Evolutionary conservation across 257 asterid species (phyloP), one percentile per base, ranked within the genome.

Genomic region (Solanum bukasovii): DNA sequence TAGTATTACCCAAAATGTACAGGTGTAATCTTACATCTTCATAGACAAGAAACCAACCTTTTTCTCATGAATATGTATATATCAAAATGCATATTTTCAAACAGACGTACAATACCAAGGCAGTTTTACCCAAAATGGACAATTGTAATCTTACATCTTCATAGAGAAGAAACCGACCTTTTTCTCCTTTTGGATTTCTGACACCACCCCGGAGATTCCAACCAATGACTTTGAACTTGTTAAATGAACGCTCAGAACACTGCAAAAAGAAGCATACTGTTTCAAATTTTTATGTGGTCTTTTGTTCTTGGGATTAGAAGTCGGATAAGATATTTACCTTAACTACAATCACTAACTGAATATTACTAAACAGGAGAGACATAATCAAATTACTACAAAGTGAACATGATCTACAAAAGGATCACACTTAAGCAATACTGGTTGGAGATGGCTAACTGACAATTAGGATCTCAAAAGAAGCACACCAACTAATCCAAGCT

Each of bases 201-300:
- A 91, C 63, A 97, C 87, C 90, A 97, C 99, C 88, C 99, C 99
- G 21, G 96, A 70, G 72, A 97, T 91, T 85, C 99, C 99, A 93
- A 96, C 98, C 94, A 97, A 92, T 68, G 99, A 97, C 94, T 96
- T 97, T 42, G 99, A 96, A 93, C 99, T 97, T 88, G 99, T 96
- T 89, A 96, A 89, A 89, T 97, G 98, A 84, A 97, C 98, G 70
- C 98, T 94, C 89, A 96, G 79, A 86, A 97, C 99, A 83, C 99
- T 97, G 96, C 92, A 93, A 59, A 73, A 72, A 40, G 84, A 86
- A 87, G 86, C 89, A 77, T 59, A 18, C 52, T 86, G 5, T 35
- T 42, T 70, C 25, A 86, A 44, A 20, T 71, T 68, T 29, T 68
- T 44, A 70, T 86, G 70, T 33, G 35, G 18, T 86, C 46, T 67